Evolutionary conservation across 257 asterid genomes (phyloP), one percentile per base, ranked within the genome.

Genomic region (Solanum bulbocastanum): DNA sequence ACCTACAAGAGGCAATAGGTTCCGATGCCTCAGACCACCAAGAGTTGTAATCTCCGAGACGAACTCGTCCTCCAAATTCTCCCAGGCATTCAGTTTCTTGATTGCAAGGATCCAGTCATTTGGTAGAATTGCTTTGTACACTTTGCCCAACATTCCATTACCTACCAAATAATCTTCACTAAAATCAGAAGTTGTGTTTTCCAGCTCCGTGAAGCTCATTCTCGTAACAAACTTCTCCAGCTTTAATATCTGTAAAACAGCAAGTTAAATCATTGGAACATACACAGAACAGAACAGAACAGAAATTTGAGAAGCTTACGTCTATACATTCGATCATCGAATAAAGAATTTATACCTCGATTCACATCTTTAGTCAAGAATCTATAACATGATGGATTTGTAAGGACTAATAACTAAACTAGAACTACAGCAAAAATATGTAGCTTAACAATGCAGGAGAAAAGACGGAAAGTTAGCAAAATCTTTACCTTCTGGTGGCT

Each of bases 1-100:
- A 33, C 91, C 89, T 33, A 86, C 13, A 0, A 89, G 86, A 25
- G 90, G 93, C 27, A 88, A 83, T 73, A 91, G 25, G 65, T 82
- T 86, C 2, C 40, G 14, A 35, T 89, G 90, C 76, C 83, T 89
- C 14, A 90, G 33, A 72, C 87, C 75, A 33, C 89, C 91, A 10
- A 89, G 62, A 10, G 86, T 86, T 22, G 40, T 66, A 8, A 87
- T 88, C 87, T 89, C 92, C 0, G 87, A 84, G 39, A 16, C 10
- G 46, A 89, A 87, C 32, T 85, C 52, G 1, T 75, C 79, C 33
- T 85, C 88, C 6, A 56, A 32, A 33, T 69, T 69, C 44, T 73
- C 89, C 6, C 32, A 39, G 16, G 37, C 27, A 15, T 25, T 25
- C 14, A 87, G 75, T 33, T 87, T 66, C 87, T 87, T 89, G 25